Evolutionary conservation across 352 stramenopile genomes (phyloP), one percentile per base, ranked within the genome.

Genomic region (Globisporangium iwayamae): DNA sequence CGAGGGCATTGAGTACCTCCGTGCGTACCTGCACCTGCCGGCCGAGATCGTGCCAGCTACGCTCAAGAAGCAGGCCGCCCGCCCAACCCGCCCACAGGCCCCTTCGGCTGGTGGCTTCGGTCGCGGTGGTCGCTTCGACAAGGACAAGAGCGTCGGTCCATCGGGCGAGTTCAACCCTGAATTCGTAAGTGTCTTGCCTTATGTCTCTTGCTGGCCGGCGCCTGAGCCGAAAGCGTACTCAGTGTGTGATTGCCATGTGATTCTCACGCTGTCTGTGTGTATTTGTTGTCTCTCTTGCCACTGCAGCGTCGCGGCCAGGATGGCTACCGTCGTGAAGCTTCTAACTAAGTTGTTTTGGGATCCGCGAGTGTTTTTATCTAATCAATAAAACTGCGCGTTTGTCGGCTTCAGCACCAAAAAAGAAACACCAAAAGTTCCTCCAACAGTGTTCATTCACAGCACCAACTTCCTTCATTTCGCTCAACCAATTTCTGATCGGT

Each of bases 1-100:
- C 72, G 96, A 99, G 74, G 98, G 98, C 70, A 98, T 99, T 74
- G 96, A 99, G 72, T 99, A 99, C 90, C 90, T 99, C 6, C 89
- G 97, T 65, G 88, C 95, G 65, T 99, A 99, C 87, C 78, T 99
- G 64, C 96, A 98, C 75, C 81, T 99, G 56, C 97, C 98, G 60
- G 87, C 94, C 47, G 97, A 99, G 84, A 99, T 99, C 85, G 97
- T 99, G 53, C 98, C 98, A 65, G 92, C 91, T 51, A 99, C 98
- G 64, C 93, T 99, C 75, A 99, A 99, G 88, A 99, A 99, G 85
- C 86, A 95, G 76, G 87, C 87, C 46, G 87, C 87, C 25, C 85
- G 85, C 70, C 85, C 85, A 62, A 81, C 83, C 65, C 87, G 85
- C 75, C 87, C 87, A 71, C 80, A 91, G 71, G 85, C 81, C 62